Base-by-base conservation (phyloP, 2,329 filamentous ascomycete species). In the Lanzia echinophila region DNA sequence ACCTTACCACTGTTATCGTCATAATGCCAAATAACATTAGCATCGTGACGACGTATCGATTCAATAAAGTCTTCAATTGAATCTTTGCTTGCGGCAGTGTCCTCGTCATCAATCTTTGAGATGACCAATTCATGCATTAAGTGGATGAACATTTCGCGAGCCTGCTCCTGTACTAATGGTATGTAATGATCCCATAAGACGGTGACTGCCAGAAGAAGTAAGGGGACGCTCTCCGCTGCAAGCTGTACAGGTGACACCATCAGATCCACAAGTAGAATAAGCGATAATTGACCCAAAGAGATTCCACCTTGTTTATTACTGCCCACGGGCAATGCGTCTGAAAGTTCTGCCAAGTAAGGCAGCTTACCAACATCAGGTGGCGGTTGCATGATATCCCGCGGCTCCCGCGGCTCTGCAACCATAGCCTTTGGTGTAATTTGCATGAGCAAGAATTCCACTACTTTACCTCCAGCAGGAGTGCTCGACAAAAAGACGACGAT, bases 151-250 rank as follows among this genome's bases (percentile, higher is more conserved):
- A 99, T 96, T 70, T 99, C 94, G 47, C 91, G 84, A 31, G 95
- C 91, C 69, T 99, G 92, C 62, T 97, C 94, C 69, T 97, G 92
- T 1, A 99, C 94, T 11, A 96, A 81, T 3, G 89, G 84, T 1
- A 89, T 96, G 65, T 99, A 96, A 65, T 97, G 92, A 68, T 99
- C 95, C 94, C 94, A 99, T 1, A 97, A 79, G 3, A 97, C 90
- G 12, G 92, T 85, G 5, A 96, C 86, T 8, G 96, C 88, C 69
- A 99, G 94, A 13, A 99, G 75, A 19, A 99, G 75, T 24, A 95
- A 79, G 1, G 92, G 90, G 3, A 97, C 81, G 62, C 87, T 88
- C 45, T 96, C 89, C 17, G 83, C 77, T 2, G 82, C 78, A 15
- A 97, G 76, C 49, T 90, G 85, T 34, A 95, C 84, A 0, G 94